A percentile compares a stretch with the other conserved stretches of the same genome.
These are phyloP conservation scores for Schwanniomyces pseudopolymorphus DNA, from an alignment of 805 yeast genomes.

Conservation along the genomic window DNA sequence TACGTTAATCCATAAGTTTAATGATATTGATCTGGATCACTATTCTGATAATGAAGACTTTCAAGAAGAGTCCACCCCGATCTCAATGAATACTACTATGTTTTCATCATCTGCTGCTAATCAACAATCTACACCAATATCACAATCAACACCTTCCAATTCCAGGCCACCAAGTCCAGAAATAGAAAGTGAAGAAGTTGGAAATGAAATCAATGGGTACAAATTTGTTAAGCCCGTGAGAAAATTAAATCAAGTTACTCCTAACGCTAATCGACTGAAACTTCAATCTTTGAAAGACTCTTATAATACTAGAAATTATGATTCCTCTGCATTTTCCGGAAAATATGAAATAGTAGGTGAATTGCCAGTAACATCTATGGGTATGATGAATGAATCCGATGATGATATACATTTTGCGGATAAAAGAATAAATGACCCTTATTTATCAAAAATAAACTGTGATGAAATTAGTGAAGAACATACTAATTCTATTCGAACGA, in stretches of 20 bases:
- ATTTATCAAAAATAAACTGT: conserved; percentile 9
- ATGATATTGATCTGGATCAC: conserved; percentile 4
- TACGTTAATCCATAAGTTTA: conserved; percentile 18
- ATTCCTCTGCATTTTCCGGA: background rate
- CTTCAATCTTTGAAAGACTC: conserved; percentile 21
- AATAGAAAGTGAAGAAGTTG: conserved; percentile 26
- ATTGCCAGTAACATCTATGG: conserved; percentile 29
- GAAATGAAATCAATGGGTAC: conserved; percentile 42
- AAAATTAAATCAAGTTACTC: conserved; percentile 14
- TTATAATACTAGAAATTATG: conserved; percentile 16
- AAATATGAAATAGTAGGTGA: conserved; percentile 28
- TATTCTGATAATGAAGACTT: conserved; percentile 10
- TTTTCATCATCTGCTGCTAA: background rate
- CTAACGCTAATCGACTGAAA: conserved; percentile 16
- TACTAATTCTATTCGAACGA: conserved; percentile 4
- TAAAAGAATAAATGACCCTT: conserved; percentile 36
- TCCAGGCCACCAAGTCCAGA: conserved; percentile 36
- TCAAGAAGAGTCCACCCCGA: conserved; percentile 6
- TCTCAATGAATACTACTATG: conserved; percentile 5
- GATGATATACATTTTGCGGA: conserved; percentile 36
- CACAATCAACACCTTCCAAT: conserved; percentile 44
- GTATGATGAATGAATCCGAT: conserved; percentile 33
- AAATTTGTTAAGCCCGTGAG: conserved; percentile 35
- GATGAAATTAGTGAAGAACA: conserved; percentile 5
- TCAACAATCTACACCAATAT: conserved; percentile 35